Base-by-base conservation (phyloP, 2,329 filamentous ascomycete genomes). In the Colletotrichum ledebouriae region DNA sequence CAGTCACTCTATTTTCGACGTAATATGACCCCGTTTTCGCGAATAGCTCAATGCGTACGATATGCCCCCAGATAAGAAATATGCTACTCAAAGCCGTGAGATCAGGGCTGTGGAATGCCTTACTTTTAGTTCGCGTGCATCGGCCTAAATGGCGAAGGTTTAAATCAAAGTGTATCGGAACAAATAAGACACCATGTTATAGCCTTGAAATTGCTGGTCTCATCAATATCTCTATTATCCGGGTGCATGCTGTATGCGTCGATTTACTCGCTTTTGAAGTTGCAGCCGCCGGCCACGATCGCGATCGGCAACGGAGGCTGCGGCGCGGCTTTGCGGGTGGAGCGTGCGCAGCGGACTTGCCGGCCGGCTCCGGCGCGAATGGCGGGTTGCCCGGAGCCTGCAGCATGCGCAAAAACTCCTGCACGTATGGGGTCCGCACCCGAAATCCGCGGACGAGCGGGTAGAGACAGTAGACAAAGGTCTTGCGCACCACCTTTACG, bases 251-350 rank as follows among this genome's bases (percentile, higher is more conserved):
- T 46, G 13, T 46, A 20, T 13, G 42, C n/a, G 42, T 46, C n/a
- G n/a, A 46, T 46, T 46, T 46, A 17, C n/a, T 12, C 42, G 3
- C 42, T 46, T 46, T n/a, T 46, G 42, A 11, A 46, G 42, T 46
- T 46, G 13, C 6, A 9, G 42, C 42, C 13, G 42, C n/a, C 0
- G 42, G 42, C 42, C n/a, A 7, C 42, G 42, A 46, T 13, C 42
- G 13, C n/a, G 11, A 46, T 46, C 42, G 1, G n/a, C 42, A 46
- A 13, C 15, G 42, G 0, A 17, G 42, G 42, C 42, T 46, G 9
- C 42, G 42, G 42, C 42, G 42, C 42, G 42, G 42, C 15, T 46
- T 46, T 46, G 42, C 41, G 41, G 41, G 42, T 46, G 42, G 42
- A 13, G 42, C 13, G 13, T 46, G 42, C 42, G 42, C 42, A 46